phyloP scores from a whole-genome alignment of 2,329 filamentous ascomycete genomes.

The Colletotrichum godetiae region DNA sequence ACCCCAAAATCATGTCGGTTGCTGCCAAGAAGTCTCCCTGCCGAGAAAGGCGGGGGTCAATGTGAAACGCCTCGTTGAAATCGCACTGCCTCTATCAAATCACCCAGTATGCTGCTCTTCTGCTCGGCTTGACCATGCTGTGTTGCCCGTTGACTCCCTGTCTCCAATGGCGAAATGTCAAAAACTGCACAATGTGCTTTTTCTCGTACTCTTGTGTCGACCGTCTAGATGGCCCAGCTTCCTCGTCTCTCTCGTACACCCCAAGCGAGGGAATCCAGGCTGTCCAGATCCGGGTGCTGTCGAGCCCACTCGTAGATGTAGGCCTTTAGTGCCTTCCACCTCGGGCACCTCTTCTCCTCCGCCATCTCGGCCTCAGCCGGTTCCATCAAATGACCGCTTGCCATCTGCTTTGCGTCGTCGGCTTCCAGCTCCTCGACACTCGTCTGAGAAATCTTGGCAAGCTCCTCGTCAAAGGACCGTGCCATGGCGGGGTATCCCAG shows the following conservation, averaged over 20 bases:
- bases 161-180: neutral
- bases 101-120: neutral
- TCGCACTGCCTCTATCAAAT: conserved; percentile 9
- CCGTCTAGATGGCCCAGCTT: conserved; percentile 72
- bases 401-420: conserved; percentile 72
- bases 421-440: conserved; percentile 74
- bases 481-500: conserved; percentile 91
- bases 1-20: conserved; percentile 19
- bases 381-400: conserved; percentile 79
- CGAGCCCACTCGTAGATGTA: conserved; percentile 93
- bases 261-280: conserved; percentile 71
- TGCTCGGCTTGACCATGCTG: neutral
- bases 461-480: conserved; percentile 83
- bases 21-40: conserved; percentile 7
- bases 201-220: neutral
- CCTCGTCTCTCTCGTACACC: conserved; percentile 74
- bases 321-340: conserved; percentile 85
- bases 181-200: too few relatives aligned
- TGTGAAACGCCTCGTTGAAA: conserved; percentile 26
- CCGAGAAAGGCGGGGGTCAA: neutral
- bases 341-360: conserved; percentile 67
- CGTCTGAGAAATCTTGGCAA: conserved; percentile 83
- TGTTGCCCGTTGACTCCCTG: neutral
- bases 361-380: conserved; percentile 57
- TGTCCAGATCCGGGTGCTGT: conserved; percentile 81